Conservation (phyloP, 495 filamentous ascomycete genomes). For the Penicillium arizonense region DNA sequence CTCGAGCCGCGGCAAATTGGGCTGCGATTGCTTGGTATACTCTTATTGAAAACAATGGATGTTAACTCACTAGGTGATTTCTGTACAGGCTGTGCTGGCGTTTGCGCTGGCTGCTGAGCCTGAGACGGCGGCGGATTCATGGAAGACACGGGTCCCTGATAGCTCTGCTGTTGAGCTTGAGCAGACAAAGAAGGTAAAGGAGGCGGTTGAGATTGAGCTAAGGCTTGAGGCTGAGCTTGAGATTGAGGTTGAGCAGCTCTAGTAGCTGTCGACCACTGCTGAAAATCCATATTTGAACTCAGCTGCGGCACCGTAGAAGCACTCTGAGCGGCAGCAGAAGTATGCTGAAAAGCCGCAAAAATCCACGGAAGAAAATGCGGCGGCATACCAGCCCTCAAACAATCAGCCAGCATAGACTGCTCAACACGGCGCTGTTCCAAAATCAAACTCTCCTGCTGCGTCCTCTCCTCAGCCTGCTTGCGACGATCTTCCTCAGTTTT, state of each 20-base stretch:
- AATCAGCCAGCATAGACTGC: slow-evolving; percentile 78
- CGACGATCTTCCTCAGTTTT: slow-evolving; percentile 84
- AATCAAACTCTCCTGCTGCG: slow-evolving; percentile 70
- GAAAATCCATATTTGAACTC: slow-evolving; percentile 57
- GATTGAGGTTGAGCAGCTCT: too few species aligned
- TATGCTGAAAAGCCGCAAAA: slow-evolving; percentile 69
- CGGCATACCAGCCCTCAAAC: slow-evolving; percentile 76
- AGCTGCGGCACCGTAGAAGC: slow-evolving; percentile 36
- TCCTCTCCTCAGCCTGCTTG: slow-evolving; percentile 86
- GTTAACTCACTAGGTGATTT: not conserved
- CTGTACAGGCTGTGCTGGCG: not conserved
- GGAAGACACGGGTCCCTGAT: slow-evolving; percentile 40
- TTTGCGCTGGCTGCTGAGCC: not conserved
- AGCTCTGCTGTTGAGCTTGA: slow-evolving; percentile 47
- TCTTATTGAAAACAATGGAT: not conserved
- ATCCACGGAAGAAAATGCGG: slow-evolving; percentile 85
- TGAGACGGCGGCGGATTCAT: slow-evolving; percentile 42
- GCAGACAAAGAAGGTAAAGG: too few species aligned
- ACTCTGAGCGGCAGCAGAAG: slow-evolving; percentile 53
- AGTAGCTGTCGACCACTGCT: too few species aligned
- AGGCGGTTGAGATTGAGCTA: too few species aligned
- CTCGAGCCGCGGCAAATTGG: too few species aligned
- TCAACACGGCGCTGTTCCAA: slow-evolving; percentile 84
- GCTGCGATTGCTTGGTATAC: too few species aligned
- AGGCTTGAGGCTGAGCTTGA: too few species aligned